A percentile compares a stretch with the other conserved stretches of the same genome.
Conservation (phyloP, 129 eudicot species). For the Rutidosis leptorrhynchoides region DNA sequence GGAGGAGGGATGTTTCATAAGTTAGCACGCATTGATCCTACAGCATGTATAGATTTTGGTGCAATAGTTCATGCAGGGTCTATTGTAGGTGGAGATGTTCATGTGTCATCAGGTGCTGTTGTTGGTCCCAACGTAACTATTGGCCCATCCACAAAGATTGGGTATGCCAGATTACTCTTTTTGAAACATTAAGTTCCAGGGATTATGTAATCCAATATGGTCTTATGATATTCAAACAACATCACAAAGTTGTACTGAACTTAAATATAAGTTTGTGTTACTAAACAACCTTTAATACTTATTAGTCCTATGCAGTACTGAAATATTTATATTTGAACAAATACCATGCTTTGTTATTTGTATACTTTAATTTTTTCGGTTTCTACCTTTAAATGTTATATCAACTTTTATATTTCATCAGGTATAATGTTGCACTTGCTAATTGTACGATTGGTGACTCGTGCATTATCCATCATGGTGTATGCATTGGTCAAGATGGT, state of each 20-base stretch:
- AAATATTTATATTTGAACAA: not conserved
- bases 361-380: not conserved
- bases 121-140: slow-evolving; percentile 70
- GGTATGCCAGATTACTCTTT: slow-evolving; percentile 40
- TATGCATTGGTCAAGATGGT: slow-evolving; percentile 97
- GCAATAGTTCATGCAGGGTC: slow-evolving; percentile 66
- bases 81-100: slow-evolving; percentile 54
- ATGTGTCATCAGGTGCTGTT: slow-evolving; percentile 71
- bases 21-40: slow-evolving; percentile 70
- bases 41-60: slow-evolving; percentile 64
- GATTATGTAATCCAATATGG: not conserved
- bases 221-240: not conserved
- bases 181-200: slow-evolving; percentile 1
- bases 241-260: not conserved
- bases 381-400: slow-evolving; percentile 4
- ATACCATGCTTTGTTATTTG: not conserved
- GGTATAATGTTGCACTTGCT: slow-evolving; percentile 82
- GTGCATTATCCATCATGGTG: slow-evolving; percentile 80
- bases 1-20: slow-evolving; percentile 83
- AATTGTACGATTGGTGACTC: slow-evolving; percentile 83
- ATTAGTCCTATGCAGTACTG: not conserved
- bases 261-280: not conserved
- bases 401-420: slow-evolving; percentile 26
- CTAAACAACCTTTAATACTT: not conserved
- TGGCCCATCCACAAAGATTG: slow-evolving; percentile 77